These are phyloP conservation scores for Cystobasidiaceae sp. DNA, from an alignment of 1,284 basidiomycete species.

Conservation along the genomic window DNA sequence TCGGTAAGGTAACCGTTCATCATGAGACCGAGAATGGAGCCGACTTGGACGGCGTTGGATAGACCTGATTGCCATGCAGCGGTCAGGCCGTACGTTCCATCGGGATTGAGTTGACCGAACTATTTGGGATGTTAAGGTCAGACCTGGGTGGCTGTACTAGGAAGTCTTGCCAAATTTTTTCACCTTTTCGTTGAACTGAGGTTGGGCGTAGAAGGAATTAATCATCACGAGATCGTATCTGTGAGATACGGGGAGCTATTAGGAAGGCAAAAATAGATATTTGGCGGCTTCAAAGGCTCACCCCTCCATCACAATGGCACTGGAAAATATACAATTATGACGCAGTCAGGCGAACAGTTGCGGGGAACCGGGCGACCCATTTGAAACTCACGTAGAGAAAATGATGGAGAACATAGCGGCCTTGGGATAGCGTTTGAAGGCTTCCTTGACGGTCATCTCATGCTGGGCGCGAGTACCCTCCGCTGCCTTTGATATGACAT, in stretches of 20 bases:
- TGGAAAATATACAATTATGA: constrained; percentile 38
- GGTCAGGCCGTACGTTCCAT: constrained; percentile 48
- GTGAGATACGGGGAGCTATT: background rate
- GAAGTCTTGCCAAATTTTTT: background rate
- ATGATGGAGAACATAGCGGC: constrained; percentile 51
- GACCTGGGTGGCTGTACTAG: background rate
- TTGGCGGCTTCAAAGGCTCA: constrained; percentile 45
- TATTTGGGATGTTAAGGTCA: background rate
- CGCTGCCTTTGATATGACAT: background rate
- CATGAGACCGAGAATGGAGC: constrained; percentile 37
- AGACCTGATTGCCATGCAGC: constrained; percentile 52
- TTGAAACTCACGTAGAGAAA: constrained; percentile 41
- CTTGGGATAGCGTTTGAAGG: constrained; percentile 48
- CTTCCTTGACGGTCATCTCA: constrained; percentile 40
- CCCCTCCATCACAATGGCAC: constrained; percentile 52
- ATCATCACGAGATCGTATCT: constrained; percentile 39
- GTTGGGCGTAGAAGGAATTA: constrained; percentile 48
- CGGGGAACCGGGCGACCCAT: background rate
- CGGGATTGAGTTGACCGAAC: constrained; percentile 29
- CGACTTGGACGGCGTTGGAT: constrained; percentile 43
- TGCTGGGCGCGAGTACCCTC: constrained; percentile 1
- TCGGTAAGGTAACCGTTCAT: constrained; percentile 27
- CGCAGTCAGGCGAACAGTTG: background rate
- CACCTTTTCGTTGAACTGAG: constrained; percentile 41
- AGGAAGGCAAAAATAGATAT: constrained; percentile 10